phyloP scores from a whole-genome alignment of 2,329 filamentous ascomycete species.

The Byssochlamys sp. region DNA sequence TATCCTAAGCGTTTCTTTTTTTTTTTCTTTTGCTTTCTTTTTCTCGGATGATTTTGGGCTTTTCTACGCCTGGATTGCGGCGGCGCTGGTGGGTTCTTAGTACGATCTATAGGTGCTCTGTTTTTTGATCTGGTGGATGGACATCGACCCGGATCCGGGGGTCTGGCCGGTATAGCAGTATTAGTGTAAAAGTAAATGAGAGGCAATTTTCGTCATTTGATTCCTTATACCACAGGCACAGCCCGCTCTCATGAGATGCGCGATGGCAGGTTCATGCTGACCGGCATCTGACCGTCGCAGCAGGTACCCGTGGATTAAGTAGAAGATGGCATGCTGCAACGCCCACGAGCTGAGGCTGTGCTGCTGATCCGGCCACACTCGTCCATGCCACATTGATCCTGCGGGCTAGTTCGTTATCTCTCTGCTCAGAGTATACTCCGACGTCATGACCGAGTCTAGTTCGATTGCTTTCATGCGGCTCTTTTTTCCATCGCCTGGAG shows the following conservation, averaged over 20 bases:
- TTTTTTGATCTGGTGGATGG: not conserved
- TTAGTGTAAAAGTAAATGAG: not conserved
- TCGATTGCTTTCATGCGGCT: not conserved
- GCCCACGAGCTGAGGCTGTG: not conserved
- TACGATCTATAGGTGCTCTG: not conserved
- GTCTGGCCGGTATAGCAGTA: not conserved
- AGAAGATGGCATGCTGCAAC: not conserved
- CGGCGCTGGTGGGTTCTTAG: not conserved
- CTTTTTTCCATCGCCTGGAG: not conserved
- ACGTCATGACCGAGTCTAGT: not conserved
- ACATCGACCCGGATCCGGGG: not conserved
- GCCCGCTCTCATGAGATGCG: not conserved
- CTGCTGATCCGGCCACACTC: not conserved
- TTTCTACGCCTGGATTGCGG: not conserved
- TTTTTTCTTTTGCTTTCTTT: not conserved
- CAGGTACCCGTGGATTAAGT: not conserved
- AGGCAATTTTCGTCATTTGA: not conserved
- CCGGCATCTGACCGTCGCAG: not conserved
- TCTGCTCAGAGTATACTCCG: not conserved
- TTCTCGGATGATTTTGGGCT: not conserved
- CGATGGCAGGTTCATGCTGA: not conserved
- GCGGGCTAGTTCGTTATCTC: not conserved
- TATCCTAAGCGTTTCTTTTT: slow-evolving; percentile 17
- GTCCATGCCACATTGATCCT: not conserved
- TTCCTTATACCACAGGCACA: not conserved